A percentile compares a stretch with the other conserved stretches of the same genome.
Evolutionary conservation across 495 filamentous ascomycete genomes (phyloP).

Genomic region (Podospora pseudoanserina): DNA sequence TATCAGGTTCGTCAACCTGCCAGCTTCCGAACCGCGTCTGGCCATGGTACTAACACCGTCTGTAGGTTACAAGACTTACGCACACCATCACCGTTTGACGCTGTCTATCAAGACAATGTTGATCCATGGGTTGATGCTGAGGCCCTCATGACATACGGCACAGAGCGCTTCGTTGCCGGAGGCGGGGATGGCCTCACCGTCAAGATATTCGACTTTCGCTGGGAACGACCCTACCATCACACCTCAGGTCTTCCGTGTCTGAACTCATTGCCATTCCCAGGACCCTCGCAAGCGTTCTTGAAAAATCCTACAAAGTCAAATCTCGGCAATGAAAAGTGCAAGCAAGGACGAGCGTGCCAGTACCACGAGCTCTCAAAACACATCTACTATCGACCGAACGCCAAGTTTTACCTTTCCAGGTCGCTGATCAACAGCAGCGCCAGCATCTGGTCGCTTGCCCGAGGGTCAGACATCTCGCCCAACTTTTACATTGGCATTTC

Average conservation of each 20-base stretch:
- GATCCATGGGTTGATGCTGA: conserved; percentile 39
- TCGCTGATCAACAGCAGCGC: conserved; percentile 20
- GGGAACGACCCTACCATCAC: conserved; percentile 43
- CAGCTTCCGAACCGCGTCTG: neutral
- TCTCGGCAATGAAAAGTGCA: conserved; percentile 21
- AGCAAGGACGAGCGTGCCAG: conserved; percentile 34
- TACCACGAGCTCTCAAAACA: conserved; percentile 41
- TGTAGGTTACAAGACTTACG: conserved; percentile 44
- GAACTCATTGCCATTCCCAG: conserved; percentile 31
- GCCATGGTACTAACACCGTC: neutral
- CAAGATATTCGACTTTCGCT: conserved; percentile 50
- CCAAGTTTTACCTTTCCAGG: conserved; percentile 35
- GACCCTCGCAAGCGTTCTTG: conserved; percentile 33
- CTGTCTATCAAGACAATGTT: conserved; percentile 45
- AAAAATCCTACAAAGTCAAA: conserved; percentile 11
- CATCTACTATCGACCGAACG: conserved; percentile 44
- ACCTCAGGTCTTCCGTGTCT: conserved; percentile 40
- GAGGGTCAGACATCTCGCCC: conserved; percentile 39
- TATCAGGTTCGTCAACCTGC: conserved; percentile 23
- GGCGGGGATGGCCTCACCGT: conserved; percentile 34
- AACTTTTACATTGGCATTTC: conserved; percentile 42
- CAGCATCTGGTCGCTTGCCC: conserved; percentile 42
- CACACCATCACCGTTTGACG: conserved; percentile 34
- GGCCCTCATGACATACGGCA: conserved; percentile 39
- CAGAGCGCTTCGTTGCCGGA: conserved; percentile 41